A percentile compares a stretch with the other conserved stretches of the same genome.
phyloP scores from a whole-genome alignment of 1,284 basidiomycete genomes.

The Leccinum laetum region DNA sequence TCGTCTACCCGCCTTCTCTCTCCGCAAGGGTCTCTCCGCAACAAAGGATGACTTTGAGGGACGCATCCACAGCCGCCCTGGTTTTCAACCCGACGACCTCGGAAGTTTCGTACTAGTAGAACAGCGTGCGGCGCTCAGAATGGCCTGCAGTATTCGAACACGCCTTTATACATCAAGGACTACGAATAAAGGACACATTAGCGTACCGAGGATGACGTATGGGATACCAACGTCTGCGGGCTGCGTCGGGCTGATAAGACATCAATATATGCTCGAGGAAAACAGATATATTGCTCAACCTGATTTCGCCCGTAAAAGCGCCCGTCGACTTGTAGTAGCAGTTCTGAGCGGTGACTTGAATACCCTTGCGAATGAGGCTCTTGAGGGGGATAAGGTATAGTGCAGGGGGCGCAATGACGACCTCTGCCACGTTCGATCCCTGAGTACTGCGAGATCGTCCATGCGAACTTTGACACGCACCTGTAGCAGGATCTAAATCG shows the following conservation, averaged over 20 bases:
- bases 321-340: too few species aligned
- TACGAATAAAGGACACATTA: too few species aligned
- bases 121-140: constrained; percentile 94
- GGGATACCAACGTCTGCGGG: constrained; percentile 52
- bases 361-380: constrained; percentile 56
- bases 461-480: too few species aligned
- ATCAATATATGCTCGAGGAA: too few species aligned
- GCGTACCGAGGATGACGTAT: constrained; percentile 88
- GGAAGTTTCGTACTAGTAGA: constrained; percentile 71
- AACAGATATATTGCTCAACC: too few species aligned
- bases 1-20: constrained; percentile 83
- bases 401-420: constrained; percentile 90
- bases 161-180: neutral
- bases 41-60: constrained; percentile 91
- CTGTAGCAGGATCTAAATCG: too few species aligned
- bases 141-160: constrained; percentile 54
- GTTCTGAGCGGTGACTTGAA: constrained; percentile 24
- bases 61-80: constrained; percentile 59
- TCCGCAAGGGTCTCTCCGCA: constrained; percentile 93
- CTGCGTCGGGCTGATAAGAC: too few species aligned
- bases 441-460: constrained; percentile 3
- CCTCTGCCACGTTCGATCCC: constrained; percentile 52
- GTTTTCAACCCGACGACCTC: constrained; percentile 66
- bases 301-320: too few species aligned
- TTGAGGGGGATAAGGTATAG: constrained; percentile 79